A percentile compares a stretch with the other conserved stretches of the same genome.
Evolutionary conservation across 2,329 filamentous ascomycete genomes (phyloP).

Genomic region (Emydomyces testavorans): DNA sequence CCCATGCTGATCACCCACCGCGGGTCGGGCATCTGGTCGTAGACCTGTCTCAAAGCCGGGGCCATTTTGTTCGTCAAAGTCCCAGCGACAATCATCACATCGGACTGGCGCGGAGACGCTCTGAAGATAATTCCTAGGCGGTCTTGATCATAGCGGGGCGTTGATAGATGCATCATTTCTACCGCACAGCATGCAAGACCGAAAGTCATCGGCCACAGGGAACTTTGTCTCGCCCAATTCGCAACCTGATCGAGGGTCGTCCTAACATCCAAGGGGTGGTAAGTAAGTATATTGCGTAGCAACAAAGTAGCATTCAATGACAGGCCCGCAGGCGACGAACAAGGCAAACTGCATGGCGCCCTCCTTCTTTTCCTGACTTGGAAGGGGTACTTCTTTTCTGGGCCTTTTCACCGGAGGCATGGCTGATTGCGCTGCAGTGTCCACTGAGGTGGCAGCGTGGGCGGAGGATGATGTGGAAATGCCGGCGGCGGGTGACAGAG

Average conservation of each 20-base stretch:
- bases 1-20: constrained; percentile 83
- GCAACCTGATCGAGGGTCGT: constrained; percentile 56
- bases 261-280: constrained; percentile 17
- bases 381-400: constrained; percentile 38
- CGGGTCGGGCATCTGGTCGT: constrained; percentile 91
- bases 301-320: background rate
- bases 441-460: background rate
- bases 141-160: constrained; percentile 82
- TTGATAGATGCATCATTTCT: constrained; percentile 91
- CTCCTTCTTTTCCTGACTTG: constrained; percentile 41
- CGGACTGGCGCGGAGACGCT: constrained; percentile 71
- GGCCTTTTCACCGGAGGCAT: constrained; percentile 22
- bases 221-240: constrained; percentile 82
- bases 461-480: constrained; percentile 1
- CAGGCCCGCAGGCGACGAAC: constrained; percentile 23
- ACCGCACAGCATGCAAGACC: constrained; percentile 82
- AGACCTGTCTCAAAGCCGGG: constrained; percentile 73
- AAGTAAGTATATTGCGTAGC: background rate
- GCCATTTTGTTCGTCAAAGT: constrained; percentile 94
- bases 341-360: constrained; percentile 44
- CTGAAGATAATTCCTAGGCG: constrained; percentile 80
- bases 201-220: constrained; percentile 86
- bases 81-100: constrained; percentile 84
- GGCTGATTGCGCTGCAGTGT: background rate
- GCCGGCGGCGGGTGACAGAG: background rate